Evolutionary conservation across 345 rosid genomes (phyloP).

Genomic region (Linum usitatissimum): DNA sequence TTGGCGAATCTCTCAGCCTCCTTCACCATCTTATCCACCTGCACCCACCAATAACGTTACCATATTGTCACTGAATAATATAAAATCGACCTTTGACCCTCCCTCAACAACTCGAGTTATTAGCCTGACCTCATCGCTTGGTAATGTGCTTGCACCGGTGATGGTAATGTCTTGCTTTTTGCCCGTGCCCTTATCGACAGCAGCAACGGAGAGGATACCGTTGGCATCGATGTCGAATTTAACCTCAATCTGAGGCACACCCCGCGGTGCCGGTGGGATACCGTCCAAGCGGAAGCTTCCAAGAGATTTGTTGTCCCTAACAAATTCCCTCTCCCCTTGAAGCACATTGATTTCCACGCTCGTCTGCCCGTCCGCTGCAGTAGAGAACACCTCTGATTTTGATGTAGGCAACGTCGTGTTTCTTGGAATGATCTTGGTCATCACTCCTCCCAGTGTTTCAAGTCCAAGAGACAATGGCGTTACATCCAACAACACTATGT

Average conservation of each 20-base stretch:
- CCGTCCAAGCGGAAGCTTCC: conserved; percentile 70
- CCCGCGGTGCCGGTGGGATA: conserved; percentile 84
- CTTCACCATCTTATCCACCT: conserved; percentile 84
- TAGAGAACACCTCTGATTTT: conserved; percentile 95
- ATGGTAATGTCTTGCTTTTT: conserved; percentile 95
- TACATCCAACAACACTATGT: conserved; percentile 85
- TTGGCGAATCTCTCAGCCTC: conserved; percentile 81
- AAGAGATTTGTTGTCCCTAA: conserved; percentile 84
- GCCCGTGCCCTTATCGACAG: conserved; percentile 79
- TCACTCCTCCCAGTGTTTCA: conserved; percentile 96
- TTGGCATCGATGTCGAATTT: conserved; percentile 95
- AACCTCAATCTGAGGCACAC: conserved; percentile 89
- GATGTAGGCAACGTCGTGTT: conserved; percentile 93
- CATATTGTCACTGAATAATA: too few species aligned
- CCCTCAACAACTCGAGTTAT: too few species aligned
- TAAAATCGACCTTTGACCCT: too few species aligned
- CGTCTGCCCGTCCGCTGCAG: conserved; percentile 98
- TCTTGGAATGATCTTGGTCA: conserved; percentile 94
- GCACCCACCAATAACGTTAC: neutral
- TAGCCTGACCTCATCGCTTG: conserved; percentile 67
- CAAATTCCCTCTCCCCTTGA: conserved; percentile 97
- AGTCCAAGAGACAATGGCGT: conserved; percentile 79
- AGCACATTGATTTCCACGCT: conserved; percentile 96
- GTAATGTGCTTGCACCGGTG: conserved; percentile 93
- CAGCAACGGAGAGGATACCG: conserved; percentile 80